A percentile compares a stretch with the other conserved stretches of the same genome.
Conservation (phyloP, 1,284 basidiomycete genomes). For the Cryptococcus sp. region DNA sequence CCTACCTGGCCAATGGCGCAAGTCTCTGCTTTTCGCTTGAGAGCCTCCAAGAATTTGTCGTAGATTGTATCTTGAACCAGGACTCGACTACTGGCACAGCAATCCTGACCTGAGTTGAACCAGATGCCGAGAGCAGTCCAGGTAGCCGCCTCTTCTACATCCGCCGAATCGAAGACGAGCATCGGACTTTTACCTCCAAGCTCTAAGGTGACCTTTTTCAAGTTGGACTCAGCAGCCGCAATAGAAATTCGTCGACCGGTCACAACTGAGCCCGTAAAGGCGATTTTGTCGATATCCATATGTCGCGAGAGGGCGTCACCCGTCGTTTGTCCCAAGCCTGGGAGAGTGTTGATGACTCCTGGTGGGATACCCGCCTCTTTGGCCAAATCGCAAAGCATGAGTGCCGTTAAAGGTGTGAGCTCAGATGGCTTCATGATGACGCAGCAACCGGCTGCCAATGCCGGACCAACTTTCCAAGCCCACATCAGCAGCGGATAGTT, state of each 20-base stretch:
- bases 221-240: conserved; percentile 72
- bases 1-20: conserved; percentile 64
- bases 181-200: conserved; percentile 54
- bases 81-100: conserved; percentile 66
- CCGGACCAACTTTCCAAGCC: conserved; percentile 87
- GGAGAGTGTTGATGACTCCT: conserved; percentile 85
- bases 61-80: conserved; percentile 78
- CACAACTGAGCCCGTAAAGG: conserved; percentile 59
- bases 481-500: conserved; percentile 92
- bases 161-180: conserved; percentile 50
- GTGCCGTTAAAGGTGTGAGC: conserved; percentile 80
- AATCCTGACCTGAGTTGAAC: conserved; percentile 36
- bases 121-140: conserved; percentile 42
- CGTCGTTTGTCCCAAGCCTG: conserved; percentile 74
- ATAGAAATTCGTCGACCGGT: conserved; percentile 82
- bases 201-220: conserved; percentile 64
- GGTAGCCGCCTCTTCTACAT: conserved; percentile 69
- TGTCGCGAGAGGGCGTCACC: conserved; percentile 78
- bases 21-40: conserved; percentile 65
- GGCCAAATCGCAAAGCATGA: conserved; percentile 53
- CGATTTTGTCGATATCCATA: conserved; percentile 69
- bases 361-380: conserved; percentile 67
- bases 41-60: conserved; percentile 69
- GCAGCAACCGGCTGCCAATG: conserved; percentile 61
- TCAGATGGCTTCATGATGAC: conserved; percentile 68